Conservation (phyloP, 768 basidiomycete genomes). For the Cubamyces sp. region DNA sequence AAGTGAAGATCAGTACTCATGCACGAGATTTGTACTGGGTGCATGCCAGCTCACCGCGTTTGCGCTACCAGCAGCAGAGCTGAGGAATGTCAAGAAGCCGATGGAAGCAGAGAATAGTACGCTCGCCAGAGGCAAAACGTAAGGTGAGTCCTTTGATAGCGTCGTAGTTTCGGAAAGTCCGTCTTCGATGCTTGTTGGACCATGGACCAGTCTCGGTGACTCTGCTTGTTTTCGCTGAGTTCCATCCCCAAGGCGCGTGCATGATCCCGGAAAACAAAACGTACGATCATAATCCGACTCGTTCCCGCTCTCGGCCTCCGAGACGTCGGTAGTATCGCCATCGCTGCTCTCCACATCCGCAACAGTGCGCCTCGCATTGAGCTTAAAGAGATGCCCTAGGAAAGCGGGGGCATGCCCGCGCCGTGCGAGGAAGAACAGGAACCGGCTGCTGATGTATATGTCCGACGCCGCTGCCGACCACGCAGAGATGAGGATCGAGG, state of each 20-base stretch:
- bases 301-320: not conserved
- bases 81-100: slow-evolving; percentile 26
- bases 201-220: not conserved
- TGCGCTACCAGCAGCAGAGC: slow-evolving; percentile 11
- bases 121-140: slow-evolving; percentile 26
- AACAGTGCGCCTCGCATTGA: slow-evolving; percentile 13
- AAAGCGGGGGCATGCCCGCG: slow-evolving; percentile 42
- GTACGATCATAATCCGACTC: slow-evolving; percentile 1
- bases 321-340: not conserved
- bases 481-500: slow-evolving; percentile 52
- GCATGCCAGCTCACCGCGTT: slow-evolving; percentile 4
- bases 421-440: slow-evolving; percentile 57
- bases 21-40: too few relatives aligned
- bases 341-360: not conserved
- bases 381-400: slow-evolving; percentile 29
- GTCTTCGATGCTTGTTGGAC: not conserved
- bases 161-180: not conserved
- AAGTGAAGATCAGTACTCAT: not conserved
- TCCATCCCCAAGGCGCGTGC: not conserved
- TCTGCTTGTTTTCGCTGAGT: not conserved
- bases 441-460: slow-evolving; percentile 52
- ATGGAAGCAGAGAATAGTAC: slow-evolving; percentile 26
- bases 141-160: slow-evolving; percentile 5
- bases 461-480: slow-evolving; percentile 61
- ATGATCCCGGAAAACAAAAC: not conserved